Base-by-base conservation (phyloP, 1,284 basidiomycete genomes). In the Naganishia albida region DNA sequence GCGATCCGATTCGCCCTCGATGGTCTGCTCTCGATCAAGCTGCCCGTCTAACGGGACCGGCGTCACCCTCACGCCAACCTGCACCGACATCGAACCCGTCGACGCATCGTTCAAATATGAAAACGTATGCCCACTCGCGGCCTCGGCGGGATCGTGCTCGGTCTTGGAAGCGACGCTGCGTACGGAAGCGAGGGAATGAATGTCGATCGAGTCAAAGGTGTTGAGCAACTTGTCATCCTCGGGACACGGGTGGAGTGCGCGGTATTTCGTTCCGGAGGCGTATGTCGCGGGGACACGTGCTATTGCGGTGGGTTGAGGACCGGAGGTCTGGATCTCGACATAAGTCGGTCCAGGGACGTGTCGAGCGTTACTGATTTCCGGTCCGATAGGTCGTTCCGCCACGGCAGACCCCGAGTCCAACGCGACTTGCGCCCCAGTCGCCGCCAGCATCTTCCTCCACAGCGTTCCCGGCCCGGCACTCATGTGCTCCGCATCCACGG, bases 391-490 rank as follows among this genome's bases (percentile, higher is more conserved):
- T 34, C 34, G 34, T 34, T 34, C 34, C 10, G 4, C 34, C 34
- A 34, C 10, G 34, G 34, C 34, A 4, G 44, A n/a, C 34, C 4
- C 10, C 34, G 34, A 34, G 4, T 34, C 34, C 34, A 10, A 4
- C 34, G 34, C 34, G 34, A 10, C 34, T 38, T 54, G 16, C 12
- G 34, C 20, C 7, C 28, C 44, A 0, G 55, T 38, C 18, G 38
- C 30, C 18, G 30, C 57, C 46, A 60, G 40, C 20, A 60, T 40
- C 26, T 23, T 34, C 30, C 50, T 28, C 57, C 57, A 60, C 8
- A 60, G 28, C 28, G 44, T 46, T 12, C 44, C 56, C 7, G n/a
- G 13, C 12, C 16, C 38, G 3, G 16, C 16, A n/a, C 2, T 3
- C 20, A 6, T 30, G 16, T 1, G 30, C 30, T n/a, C 12, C 30